A percentile compares a stretch with the other conserved stretches of the same genome.
Conservation (phyloP, 176 grass and related monocot genomes). For the Aegilops sharonensis region DNA sequence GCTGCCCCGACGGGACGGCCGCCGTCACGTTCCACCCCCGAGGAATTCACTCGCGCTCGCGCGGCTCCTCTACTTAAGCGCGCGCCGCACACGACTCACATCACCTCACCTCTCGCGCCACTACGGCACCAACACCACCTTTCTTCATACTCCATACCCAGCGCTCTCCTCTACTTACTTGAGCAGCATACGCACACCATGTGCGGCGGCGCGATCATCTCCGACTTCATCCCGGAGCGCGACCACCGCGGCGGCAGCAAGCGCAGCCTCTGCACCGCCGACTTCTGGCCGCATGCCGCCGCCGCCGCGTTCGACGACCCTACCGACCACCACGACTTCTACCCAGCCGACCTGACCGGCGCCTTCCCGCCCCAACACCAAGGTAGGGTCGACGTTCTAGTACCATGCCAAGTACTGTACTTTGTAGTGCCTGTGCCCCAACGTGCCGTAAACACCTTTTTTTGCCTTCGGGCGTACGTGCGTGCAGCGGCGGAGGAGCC, state of each 20-base stretch:
- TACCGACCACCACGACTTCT: not conserved
- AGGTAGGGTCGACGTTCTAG: not conserved
- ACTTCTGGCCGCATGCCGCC: constrained; percentile 25
- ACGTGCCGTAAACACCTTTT: no score
- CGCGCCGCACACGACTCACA: constrained; percentile 14
- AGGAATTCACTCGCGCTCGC: not conserved
- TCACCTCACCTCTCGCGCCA: not conserved
- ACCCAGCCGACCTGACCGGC: not conserved
- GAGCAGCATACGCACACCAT: not conserved
- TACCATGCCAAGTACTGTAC: no score
- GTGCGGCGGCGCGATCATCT: constrained; percentile 51
- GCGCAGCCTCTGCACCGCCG: constrained; percentile 30
- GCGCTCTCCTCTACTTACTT: no score
- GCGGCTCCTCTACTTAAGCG: constrained; percentile 29
- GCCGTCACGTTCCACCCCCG: not conserved
- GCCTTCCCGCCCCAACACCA: not conserved
- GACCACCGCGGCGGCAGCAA: constrained; percentile 1
- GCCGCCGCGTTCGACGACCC: not conserved
- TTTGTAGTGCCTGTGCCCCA: no score
- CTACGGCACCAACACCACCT: no score
- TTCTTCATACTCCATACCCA: not conserved
- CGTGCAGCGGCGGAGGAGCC: constrained; percentile 17
- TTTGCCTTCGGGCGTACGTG: no score
- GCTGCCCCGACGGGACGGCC: not conserved
- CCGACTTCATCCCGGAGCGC: constrained; percentile 41